Evolutionary conservation across 140 eudicot genomes (phyloP).

Genomic region (Cichorium intybus): DNA sequence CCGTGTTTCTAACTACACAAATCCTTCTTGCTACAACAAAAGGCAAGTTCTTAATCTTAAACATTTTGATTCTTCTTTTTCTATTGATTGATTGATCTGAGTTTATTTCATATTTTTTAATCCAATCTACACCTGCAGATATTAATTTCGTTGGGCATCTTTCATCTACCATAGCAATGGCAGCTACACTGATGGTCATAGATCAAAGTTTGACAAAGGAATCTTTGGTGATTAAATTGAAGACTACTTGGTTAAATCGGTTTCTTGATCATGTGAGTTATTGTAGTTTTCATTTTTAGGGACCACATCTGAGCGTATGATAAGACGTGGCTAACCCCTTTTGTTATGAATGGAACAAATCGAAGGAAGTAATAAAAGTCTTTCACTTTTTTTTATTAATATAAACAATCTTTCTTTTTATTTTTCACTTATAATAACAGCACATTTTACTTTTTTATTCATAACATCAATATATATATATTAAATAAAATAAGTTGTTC

Average conservation of each 20-base stretch:
- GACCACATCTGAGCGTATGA: constrained; percentile 3
- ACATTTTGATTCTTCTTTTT: neutral
- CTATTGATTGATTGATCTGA: neutral
- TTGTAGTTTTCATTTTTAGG: constrained; percentile 1
- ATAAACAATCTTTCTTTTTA: neutral
- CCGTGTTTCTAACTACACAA: constrained; percentile 22
- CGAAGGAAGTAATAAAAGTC: neutral
- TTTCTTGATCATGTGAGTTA: constrained; percentile 45
- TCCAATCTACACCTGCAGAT: constrained; percentile 29
- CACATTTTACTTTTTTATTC: neutral
- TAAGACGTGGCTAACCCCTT: neutral
- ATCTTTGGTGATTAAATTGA: constrained; percentile 39
- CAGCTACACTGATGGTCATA: constrained; percentile 51
- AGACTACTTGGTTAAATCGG: constrained; percentile 20
- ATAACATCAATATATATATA: no score
- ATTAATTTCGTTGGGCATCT: constrained; percentile 24
- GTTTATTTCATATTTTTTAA: neutral
- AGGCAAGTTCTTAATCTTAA: constrained; percentile 28
- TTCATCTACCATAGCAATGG: constrained; percentile 50
- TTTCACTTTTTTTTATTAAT: neutral
- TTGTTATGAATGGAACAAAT: neutral
- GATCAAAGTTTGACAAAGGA: constrained; percentile 45
- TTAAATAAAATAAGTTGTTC: no score
- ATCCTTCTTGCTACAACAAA: constrained; percentile 30
- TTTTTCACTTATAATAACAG: neutral